Base-by-base conservation (phyloP, 2,329 filamentous ascomycete species). In the Alternaria angustiovoidea region DNA sequence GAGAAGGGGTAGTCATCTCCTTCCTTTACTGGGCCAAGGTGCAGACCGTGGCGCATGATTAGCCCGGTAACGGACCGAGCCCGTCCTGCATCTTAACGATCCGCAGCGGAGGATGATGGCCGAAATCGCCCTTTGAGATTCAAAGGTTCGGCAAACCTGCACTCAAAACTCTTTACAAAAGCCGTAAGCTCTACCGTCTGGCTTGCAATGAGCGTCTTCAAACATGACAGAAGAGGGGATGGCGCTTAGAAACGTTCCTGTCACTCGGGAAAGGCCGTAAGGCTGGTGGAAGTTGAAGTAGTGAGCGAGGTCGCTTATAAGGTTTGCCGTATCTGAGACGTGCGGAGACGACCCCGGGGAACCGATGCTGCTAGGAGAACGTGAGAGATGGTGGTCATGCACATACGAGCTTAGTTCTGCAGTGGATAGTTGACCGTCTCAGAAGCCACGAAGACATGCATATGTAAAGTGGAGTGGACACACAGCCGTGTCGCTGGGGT, bases 1-100 rank as follows among this genome's bases (percentile, higher is more conserved):
- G 32, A 49, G 46, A 42, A 18, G 24, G 14, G 14, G 32, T 16
- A 20, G 5, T 26, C n/a, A 49, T 36, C 30, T 36, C 32, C n/a
- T 26, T 49, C 46, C 30, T 36, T 20, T 49, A 9, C 20, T 12
- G 20, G 32, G 32, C 14, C 22, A 49, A 24, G 8, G 32, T 36
- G 34, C 34, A 49, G 9, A 42, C n/a, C 12, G 20, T 34, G 41
- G 32, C 32, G 32, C 32, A n/a, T 44, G 47, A 53, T 54, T 43
- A 54, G 43, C 51, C 57, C 57, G 57, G 57, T 36, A 49, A 59
- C 57, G 57, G 57, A 59, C 57, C 57, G 57, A 59, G 51, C 42
- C 55, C 55, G 42, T 26, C 44, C 44, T 39, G 22, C 30, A 49
- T 51, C 24, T 41, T 38, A 11, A 41, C 11, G 22, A 49, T 49